Conservation (phyloP, 2,329 filamentous ascomycete genomes). For the Cytospora schulzeri region DNA sequence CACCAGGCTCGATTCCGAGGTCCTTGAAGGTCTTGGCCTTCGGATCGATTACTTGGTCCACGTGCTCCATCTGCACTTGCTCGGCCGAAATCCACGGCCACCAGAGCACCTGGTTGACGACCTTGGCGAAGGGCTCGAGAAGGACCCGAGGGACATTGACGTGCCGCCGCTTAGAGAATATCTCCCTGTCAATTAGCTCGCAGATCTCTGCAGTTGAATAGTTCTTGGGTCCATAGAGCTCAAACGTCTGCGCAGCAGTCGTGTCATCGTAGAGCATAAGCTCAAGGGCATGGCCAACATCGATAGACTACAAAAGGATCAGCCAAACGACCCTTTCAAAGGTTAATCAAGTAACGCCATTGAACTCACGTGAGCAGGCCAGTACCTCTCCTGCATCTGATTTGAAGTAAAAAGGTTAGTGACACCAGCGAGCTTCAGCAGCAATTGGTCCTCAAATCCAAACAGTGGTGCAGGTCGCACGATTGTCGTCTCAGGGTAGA, state of each 20-base stretch:
- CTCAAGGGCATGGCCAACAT: slow-evolving; percentile 87
- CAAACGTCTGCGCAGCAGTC: slow-evolving; percentile 87
- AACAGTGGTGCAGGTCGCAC: slow-evolving; percentile 93
- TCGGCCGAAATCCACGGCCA: slow-evolving; percentile 84
- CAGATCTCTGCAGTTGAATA: slow-evolving; percentile 89
- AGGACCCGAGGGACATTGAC: slow-evolving; percentile 85
- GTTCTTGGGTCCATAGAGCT: slow-evolving; percentile 91
- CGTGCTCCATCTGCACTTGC: slow-evolving; percentile 87
- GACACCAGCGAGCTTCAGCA: slow-evolving; percentile 79
- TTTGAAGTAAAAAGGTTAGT: slow-evolving; percentile 88
- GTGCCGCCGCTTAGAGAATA: slow-evolving; percentile 84
- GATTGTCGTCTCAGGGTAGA: slow-evolving; percentile 96
- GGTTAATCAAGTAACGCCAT: background rate
- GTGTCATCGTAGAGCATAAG: slow-evolving; percentile 87
- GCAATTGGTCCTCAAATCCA: slow-evolving; percentile 89
- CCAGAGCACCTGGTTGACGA: slow-evolving; percentile 84
- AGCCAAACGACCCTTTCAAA: background rate
- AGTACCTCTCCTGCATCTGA: slow-evolving; percentile 87
- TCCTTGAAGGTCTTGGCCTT: slow-evolving; percentile 95
- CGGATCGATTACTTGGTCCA: slow-evolving; percentile 89
- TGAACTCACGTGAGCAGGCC: slow-evolving; percentile 79
- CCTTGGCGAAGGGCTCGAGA: slow-evolving; percentile 71
- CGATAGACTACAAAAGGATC: slow-evolving; percentile 64
- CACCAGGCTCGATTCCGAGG: slow-evolving; percentile 83
- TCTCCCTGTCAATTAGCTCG: slow-evolving; percentile 86